These are phyloP conservation scores for Epicoccum sorghinum DNA, from an alignment of 2,329 filamentous ascomycete species.

Conservation along the genomic window DNA sequence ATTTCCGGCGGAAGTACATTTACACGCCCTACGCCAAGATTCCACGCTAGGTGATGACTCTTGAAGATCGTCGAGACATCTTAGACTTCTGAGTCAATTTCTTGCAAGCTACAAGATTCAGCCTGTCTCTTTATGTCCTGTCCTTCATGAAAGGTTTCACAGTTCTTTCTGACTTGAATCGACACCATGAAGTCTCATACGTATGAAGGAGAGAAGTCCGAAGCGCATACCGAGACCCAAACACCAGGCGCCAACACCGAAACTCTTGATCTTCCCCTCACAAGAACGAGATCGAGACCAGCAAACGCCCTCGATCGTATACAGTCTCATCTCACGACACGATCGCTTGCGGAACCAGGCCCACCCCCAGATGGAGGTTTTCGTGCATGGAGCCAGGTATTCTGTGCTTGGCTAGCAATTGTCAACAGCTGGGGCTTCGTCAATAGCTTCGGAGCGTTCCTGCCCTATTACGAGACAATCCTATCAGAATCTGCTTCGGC, in stretches of 20 bases:
- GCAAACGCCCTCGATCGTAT: constrained; percentile 32
- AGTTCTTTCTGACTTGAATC: background rate
- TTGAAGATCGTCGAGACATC: background rate
- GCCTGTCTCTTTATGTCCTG: too few relatives aligned
- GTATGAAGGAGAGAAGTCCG: constrained; percentile 18
- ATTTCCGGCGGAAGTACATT: background rate
- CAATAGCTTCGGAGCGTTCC: constrained; percentile 54
- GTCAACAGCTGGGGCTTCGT: constrained; percentile 49
- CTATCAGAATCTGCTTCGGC: constrained; percentile 46
- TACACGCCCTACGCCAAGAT: background rate
- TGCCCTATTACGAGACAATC: constrained; percentile 54
- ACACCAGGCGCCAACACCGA: constrained; percentile 7
- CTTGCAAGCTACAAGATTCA: background rate
- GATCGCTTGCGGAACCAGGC: constrained; percentile 32
- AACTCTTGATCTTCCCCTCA: constrained; percentile 12
- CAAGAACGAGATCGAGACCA: constrained; percentile 21
- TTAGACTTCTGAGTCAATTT: background rate
- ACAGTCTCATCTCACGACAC: constrained; percentile 44
- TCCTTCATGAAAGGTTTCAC: background rate
- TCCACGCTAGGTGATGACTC: constrained; percentile 6
- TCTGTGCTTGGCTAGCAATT: constrained; percentile 40
- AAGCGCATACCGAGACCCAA: constrained; percentile 5
- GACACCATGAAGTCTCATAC: background rate
- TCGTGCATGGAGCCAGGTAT: constrained; percentile 39
- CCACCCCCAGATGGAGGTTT: constrained; percentile 50